Conservation (phyloP, 345 rosid genomes). For the Eucalyptus grandis region DNA sequence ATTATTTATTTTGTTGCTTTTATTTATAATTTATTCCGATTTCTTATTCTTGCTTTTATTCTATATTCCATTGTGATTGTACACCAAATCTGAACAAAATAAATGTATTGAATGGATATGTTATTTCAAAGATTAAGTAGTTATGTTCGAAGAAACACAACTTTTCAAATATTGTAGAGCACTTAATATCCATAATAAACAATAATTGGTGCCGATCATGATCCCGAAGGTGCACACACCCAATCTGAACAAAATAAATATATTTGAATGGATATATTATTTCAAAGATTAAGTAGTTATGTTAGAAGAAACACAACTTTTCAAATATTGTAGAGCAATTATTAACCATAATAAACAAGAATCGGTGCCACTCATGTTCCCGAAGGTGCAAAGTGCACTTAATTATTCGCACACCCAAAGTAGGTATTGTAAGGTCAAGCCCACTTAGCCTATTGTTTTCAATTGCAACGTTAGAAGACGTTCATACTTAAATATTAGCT, state of each 20-base stretch:
- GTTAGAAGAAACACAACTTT: no score
- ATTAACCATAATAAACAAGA: not conserved
- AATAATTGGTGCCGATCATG: not conserved
- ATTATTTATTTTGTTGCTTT: not conserved
- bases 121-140: not conserved
- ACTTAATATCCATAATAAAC: no score
- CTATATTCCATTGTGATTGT: no score
- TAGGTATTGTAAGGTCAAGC: not conserved
- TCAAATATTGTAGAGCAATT: no score
- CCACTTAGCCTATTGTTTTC: not conserved
- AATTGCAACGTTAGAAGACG: not conserved
- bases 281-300: no score
- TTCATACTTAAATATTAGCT: not conserved
- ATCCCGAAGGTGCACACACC: no score
- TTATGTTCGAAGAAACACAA: not conserved
- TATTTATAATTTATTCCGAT: no score
- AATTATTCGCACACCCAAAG: not conserved
- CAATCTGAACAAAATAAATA: no score
- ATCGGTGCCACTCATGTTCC: no score
- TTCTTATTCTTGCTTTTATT: not conserved
- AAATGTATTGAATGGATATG: not conserved
- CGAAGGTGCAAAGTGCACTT: not conserved
- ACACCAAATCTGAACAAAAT: not conserved
- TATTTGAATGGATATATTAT: no score
- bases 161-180: not conserved